Evolutionary conservation across 2,329 filamentous ascomycete species (phyloP).

Genomic region (Colletotrichum gigasporum): DNA sequence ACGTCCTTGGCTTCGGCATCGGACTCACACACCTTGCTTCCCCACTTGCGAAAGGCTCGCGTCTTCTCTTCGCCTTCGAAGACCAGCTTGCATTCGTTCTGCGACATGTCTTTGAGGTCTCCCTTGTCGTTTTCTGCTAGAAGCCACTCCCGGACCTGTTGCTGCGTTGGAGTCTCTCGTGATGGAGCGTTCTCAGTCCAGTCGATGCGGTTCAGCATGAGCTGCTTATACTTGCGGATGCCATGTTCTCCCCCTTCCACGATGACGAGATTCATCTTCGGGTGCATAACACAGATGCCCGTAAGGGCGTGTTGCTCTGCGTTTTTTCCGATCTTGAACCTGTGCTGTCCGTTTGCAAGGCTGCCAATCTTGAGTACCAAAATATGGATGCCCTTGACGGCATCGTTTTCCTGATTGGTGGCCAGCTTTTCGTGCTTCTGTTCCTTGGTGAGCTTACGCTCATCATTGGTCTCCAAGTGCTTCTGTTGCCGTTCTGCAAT

Average conservation of each 20-base stretch:
- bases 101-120: conserved; percentile 80
- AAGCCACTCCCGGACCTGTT: conserved; percentile 78
- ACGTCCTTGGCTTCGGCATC: conserved; percentile 88
- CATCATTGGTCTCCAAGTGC: conserved; percentile 83
- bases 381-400: conserved; percentile 84
- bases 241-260: conserved; percentile 90
- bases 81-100: conserved; percentile 84
- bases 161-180: conserved; percentile 67
- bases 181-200: conserved; percentile 91
- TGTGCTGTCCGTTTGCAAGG: conserved; percentile 90
- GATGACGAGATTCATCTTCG: conserved; percentile 86
- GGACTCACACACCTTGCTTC: conserved; percentile 90
- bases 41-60: conserved; percentile 86
- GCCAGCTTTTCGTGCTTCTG: conserved; percentile 85
- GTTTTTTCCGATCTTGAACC: conserved; percentile 92
- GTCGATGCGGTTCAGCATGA: conserved; percentile 93
- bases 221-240: conserved; percentile 86
- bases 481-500: conserved; percentile 86
- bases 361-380: conserved; percentile 90
- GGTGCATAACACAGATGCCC: conserved; percentile 91
- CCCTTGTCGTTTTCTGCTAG: conserved; percentile 81
- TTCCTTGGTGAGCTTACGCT: conserved; percentile 88
- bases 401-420: conserved; percentile 86
- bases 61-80: conserved; percentile 92
- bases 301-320: conserved; percentile 89